Evolutionary conservation across 805 yeast species (phyloP).

Genomic region (Jamesozyma lodderae): DNA sequence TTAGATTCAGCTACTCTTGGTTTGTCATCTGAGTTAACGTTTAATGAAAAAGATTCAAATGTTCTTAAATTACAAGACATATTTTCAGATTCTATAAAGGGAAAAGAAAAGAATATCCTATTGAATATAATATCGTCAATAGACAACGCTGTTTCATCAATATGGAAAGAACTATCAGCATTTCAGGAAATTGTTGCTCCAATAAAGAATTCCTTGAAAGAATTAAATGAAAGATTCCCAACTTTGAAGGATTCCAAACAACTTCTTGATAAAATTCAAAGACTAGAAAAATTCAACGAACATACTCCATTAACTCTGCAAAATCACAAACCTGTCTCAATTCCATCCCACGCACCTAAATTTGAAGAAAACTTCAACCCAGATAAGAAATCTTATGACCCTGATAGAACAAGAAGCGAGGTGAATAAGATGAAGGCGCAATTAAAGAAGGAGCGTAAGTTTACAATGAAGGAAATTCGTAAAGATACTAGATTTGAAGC

Average conservation of each 20-base stretch:
- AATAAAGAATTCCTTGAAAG: conserved; percentile 36
- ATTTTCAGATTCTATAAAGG: conserved; percentile 16
- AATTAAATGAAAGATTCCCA: conserved; percentile 33
- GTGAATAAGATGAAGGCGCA: conserved; percentile 72
- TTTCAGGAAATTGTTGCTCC: conserved; percentile 50
- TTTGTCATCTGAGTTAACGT: conserved; percentile 11
- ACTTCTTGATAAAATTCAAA: conserved; percentile 39
- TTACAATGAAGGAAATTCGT: conserved; percentile 81
- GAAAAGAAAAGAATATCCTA: conserved; percentile 16
- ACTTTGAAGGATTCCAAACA: conserved; percentile 27
- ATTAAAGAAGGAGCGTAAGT: conserved; percentile 85
- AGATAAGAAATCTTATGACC: conserved; percentile 84
- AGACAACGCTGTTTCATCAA: conserved; percentile 25
- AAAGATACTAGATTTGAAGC: conserved; percentile 82
- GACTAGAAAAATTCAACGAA: conserved; percentile 42
- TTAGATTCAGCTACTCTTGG: conserved; percentile 15
- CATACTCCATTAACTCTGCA: conserved; percentile 73
- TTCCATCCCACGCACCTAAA: conserved; percentile 79
- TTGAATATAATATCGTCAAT: conserved; percentile 26
- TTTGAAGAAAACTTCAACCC: conserved; percentile 95
- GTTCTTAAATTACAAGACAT: conserved; percentile 17
- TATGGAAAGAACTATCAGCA: conserved; percentile 59
- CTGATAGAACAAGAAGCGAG: conserved; percentile 74
- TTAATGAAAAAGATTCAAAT: conserved; percentile 5
- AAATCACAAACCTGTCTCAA: conserved; percentile 73